Evolutionary conservation across 495 filamentous ascomycete species (phyloP), one percentile per base, ranked within the genome.

Genomic region (Penicillium silybi): DNA sequence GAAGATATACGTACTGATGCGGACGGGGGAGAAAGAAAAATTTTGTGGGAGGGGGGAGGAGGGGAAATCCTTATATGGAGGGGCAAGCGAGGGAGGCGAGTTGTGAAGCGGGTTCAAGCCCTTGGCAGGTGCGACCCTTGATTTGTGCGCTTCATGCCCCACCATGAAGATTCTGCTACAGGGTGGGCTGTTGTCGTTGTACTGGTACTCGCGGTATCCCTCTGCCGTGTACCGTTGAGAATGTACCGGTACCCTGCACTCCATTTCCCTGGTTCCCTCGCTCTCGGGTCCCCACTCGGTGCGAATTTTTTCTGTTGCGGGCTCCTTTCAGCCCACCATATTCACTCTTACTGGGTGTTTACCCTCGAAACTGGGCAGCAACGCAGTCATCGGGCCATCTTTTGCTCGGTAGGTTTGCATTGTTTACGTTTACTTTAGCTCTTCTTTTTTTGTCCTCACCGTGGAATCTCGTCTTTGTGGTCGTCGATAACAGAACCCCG

Each of bases 11-110:
- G 64, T 72, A 77, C 73, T 77, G 73, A 73, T 65, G 69, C 73
- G 65, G 73, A 77, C 73, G 64, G 63, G 57, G 56, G 64, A 62
- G 71, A 69, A 54, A 56, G 54, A 57, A 54, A 69, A 75, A 71
- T 46, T 60, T 41, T 73, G 61, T 73, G 69, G 66, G 72, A 68
- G 63, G 63, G 63, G 64, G 58, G 57, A 63, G 71, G 65, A 66
- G 70, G 73, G 71, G 69, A 71, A 76, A 69, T 67, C 65, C 71
- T 76, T 76, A 74, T 75, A 76, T 76, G 71, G 71, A 75, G 71
- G 73, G 71, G 73, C 71, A 76, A 74, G 73, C 73, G 73, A 76
- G 73, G 56, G 58, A 59, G 61, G 63, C 69, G 68, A 74, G 64
- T 65, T 58, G 65, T 67, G 8, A 10, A 23, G 59, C 61, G 71